Evolutionary conservation across 148 eudicot species (phyloP).

Genomic region (Limonium bicolor): DNA sequence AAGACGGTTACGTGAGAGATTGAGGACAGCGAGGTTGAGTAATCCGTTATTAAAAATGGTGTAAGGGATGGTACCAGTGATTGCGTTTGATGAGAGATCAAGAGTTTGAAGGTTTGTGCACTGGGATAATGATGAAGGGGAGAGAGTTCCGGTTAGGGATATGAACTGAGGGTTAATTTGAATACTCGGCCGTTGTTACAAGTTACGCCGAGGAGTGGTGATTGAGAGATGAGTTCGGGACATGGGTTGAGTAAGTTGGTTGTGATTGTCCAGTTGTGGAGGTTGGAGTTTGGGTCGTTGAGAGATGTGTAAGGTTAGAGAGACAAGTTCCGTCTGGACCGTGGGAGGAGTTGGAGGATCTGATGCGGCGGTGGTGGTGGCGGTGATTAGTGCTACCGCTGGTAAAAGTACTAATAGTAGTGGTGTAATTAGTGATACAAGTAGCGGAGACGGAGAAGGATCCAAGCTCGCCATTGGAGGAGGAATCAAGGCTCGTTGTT

Average conservation of each 20-base stretch:
- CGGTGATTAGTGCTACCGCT: too few species aligned
- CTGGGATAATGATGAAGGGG: constrained; percentile 33
- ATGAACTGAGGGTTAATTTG: constrained; percentile 36
- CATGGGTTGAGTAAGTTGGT: constrained; percentile 37
- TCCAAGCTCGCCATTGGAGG: not conserved
- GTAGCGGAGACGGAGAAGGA: not conserved
- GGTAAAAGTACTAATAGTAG: too few species aligned
- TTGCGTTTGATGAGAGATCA: constrained; percentile 40
- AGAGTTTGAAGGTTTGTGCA: constrained; percentile 45
- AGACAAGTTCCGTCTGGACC: constrained; percentile 45
- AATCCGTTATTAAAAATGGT: constrained; percentile 23
- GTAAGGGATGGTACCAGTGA: constrained; percentile 30
- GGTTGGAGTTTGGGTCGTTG: constrained; percentile 24
- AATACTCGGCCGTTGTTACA: constrained; percentile 66
- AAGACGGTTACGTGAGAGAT: constrained; percentile 28
- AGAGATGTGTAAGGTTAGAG: constrained; percentile 28
- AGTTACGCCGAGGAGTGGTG: constrained; percentile 38
- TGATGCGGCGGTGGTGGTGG: not conserved
- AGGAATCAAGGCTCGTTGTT: too few species aligned
- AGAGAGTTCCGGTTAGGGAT: constrained; percentile 28
- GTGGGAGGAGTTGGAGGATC: constrained; percentile 1
- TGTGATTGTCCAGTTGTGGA: constrained; percentile 40
- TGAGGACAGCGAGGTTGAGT: constrained; percentile 47
- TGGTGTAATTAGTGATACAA: not conserved
- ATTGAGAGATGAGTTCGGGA: constrained; percentile 27